phyloP scores from a whole-genome alignment of 164 flowering plant species.

The Aristolochia californica region DNA sequence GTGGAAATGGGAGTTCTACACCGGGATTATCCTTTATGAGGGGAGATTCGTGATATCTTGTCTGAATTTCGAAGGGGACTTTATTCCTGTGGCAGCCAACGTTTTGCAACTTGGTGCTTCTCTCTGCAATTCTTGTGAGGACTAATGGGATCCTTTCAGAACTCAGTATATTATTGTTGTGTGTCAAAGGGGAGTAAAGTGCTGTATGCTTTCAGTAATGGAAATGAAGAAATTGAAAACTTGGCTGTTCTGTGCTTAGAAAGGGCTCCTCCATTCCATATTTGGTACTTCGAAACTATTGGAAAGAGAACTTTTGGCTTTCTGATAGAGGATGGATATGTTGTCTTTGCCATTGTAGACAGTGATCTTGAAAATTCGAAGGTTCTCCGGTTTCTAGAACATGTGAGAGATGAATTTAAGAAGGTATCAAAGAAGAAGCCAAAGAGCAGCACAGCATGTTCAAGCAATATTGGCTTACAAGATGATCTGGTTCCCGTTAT shows the following conservation, averaged over 20 bases:
- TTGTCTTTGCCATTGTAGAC: conserved; percentile 53
- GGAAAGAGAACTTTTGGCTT: conserved; percentile 46
- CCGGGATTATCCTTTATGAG: no score
- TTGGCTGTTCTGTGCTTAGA: conserved; percentile 55
- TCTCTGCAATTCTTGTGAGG: no score
- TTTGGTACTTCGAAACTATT: conserved; percentile 54
- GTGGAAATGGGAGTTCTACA: no score
- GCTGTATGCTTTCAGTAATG: conserved; percentile 35
- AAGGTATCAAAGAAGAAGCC: conserved; percentile 38
- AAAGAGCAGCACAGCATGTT: conserved; percentile 29
- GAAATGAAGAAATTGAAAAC: conserved; percentile 43
- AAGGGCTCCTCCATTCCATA: conserved; percentile 51
- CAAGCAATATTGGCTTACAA: conserved; percentile 29
- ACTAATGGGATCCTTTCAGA: conserved; percentile 35
- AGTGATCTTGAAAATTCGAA: conserved; percentile 38
- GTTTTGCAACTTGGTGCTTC: no score
- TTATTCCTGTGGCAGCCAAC: no score
- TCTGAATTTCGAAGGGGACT: no score
- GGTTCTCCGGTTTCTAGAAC: conserved; percentile 44
- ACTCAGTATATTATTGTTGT: conserved; percentile 48
- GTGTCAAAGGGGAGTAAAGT: conserved; percentile 38
- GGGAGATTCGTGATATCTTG: no score
- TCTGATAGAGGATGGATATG: conserved; percentile 59
- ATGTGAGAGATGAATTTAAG: conserved; percentile 55
- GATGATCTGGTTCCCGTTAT: conserved; percentile 59